phyloP scores from a whole-genome alignment of 2,329 filamentous ascomycete genomes.

The Lecanoromycetidae sp. region DNA sequence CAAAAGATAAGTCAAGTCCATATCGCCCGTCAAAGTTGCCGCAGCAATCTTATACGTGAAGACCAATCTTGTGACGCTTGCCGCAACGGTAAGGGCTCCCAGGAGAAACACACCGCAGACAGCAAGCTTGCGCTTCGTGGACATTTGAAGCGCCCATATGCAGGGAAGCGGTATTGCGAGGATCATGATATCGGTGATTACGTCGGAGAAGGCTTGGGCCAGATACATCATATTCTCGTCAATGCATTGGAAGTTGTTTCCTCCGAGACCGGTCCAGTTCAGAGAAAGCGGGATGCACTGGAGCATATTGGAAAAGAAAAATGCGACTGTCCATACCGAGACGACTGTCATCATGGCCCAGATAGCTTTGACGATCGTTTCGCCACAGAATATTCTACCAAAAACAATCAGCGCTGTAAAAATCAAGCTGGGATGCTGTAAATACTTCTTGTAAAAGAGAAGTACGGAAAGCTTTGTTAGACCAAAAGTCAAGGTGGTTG shows the following conservation, averaged over 20 bases:
- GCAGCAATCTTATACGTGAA: neutral
- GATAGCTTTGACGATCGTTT: neutral
- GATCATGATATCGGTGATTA: constrained; percentile 19
- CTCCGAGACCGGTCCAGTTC: constrained; percentile 7
- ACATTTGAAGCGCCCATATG: constrained; percentile 15
- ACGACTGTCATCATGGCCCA: constrained; percentile 9
- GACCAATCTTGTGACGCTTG: neutral
- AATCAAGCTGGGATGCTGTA: too few species aligned
- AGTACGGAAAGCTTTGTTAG: constrained; percentile 15
- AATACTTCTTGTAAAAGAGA: constrained; percentile 14
- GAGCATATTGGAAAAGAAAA: constrained; percentile 12
- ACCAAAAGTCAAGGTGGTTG: constrained; percentile 7
- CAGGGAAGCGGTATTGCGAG: neutral
- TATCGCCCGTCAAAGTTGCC: neutral
- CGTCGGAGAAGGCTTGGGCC: constrained; percentile 15
- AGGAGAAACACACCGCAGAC: constrained; percentile 1
- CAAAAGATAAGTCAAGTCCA: neutral
- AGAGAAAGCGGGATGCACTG: constrained; percentile 13
- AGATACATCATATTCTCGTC: constrained; percentile 6
- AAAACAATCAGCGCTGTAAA: too few species aligned
- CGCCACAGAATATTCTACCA: constrained; percentile 6
- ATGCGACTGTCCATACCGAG: constrained; percentile 5
- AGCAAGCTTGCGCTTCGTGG: neutral
- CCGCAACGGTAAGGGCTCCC: neutral
- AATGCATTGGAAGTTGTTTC: neutral